Base-by-base conservation (phyloP, 192 early-diverging fungal genomes). In the Lunasporangiospora selenospora region DNA sequence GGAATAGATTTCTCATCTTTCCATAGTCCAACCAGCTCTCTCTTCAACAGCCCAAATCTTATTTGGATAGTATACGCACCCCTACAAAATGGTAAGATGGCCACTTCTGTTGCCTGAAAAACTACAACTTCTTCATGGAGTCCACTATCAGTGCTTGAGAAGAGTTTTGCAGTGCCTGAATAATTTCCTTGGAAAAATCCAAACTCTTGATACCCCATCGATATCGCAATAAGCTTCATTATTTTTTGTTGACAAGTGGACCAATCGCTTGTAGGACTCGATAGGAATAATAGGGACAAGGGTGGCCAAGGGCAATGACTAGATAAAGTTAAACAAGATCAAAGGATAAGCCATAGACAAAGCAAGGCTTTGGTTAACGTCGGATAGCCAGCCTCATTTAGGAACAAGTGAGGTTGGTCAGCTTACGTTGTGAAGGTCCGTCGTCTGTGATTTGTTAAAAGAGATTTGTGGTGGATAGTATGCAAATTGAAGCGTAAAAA, bases 161-260 rank as follows among this genome's bases (percentile, higher is more conserved):
- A 13, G 47, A 49, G 47, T 30, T 49, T 49, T n/a, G 53, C 38
- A 31, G 54, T 57, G 42, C 54, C 40, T 29, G 54, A 57, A 34
- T 57, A 57, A 44, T 21, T 57, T 44, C 54, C 54, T n/a, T 42
- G 42, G 54, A 23, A 57, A 31, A 57, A 33, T 8, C 54, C 54
- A 33, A 2, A 5, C 41, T 57, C 40, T 57, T 57, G 18, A 21
- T 44, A 5, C 4, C 0, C 34, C 54, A 57, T 44, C 42, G 18
- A 44, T 45, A 57, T 34, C 21, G 45, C 19, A 57, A 57, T 42
- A 33, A 57, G 31, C 42, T 57, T 57, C 54, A 57, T 57, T 57
- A 16, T 44, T 55, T 55, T n/a, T n/a, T n/a, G n/a, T n/a, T n/a
- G n/a, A n/a, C n/a, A 55, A 55, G 32, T 31, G 5, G 8, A 55